Conservation (phyloP, 345 rosid species). For the Iberis pinnata region DNA sequence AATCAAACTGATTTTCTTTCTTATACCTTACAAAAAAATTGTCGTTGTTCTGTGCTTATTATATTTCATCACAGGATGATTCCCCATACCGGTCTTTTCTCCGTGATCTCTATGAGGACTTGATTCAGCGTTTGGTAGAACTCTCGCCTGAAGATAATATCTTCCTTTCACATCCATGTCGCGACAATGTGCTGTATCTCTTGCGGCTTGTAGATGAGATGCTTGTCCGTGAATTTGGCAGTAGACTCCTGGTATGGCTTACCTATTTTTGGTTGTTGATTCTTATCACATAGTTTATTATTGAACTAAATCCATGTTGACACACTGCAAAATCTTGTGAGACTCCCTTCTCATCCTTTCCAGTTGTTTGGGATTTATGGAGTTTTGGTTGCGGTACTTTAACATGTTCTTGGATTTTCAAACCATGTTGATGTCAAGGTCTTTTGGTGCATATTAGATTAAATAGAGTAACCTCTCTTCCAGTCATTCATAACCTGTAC, state of each 20-base stretch:
- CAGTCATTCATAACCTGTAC: slow-evolving; percentile 16
- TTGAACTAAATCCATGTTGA: slow-evolving; percentile 16
- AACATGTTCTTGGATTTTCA: slow-evolving; percentile 7
- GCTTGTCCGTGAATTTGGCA: slow-evolving; percentile 74
- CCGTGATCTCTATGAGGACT: slow-evolving; percentile 66
- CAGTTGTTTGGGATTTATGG: slow-evolving; percentile 5
- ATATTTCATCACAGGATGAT: slow-evolving; percentile 47
- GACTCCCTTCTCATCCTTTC: neutral
- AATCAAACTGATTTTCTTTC: slow-evolving; percentile 5
- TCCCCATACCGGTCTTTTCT: slow-evolving; percentile 48
- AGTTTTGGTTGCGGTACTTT: slow-evolving; percentile 1
- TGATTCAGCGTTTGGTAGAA: slow-evolving; percentile 64
- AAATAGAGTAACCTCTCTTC: slow-evolving; percentile 12
- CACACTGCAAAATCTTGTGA: slow-evolving; percentile 2
- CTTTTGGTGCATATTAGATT: slow-evolving; percentile 18
- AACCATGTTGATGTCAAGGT: slow-evolving; percentile 1
- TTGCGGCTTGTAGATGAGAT: slow-evolving; percentile 76
- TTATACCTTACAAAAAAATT: slow-evolving; percentile 2
- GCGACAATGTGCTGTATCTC: slow-evolving; percentile 81
- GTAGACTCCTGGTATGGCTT: slow-evolving; percentile 58
- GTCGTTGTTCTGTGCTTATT: slow-evolving; percentile 17
- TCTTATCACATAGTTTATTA: slow-evolving; percentile 7
- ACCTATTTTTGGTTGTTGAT: slow-evolving; percentile 6
- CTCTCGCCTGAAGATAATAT: slow-evolving; percentile 72
- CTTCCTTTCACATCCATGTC: slow-evolving; percentile 82